Evolutionary conservation across 2,329 filamentous ascomycete species (phyloP), one percentile per base, ranked within the genome.

Genomic region (Escovopsis weberi): DNA sequence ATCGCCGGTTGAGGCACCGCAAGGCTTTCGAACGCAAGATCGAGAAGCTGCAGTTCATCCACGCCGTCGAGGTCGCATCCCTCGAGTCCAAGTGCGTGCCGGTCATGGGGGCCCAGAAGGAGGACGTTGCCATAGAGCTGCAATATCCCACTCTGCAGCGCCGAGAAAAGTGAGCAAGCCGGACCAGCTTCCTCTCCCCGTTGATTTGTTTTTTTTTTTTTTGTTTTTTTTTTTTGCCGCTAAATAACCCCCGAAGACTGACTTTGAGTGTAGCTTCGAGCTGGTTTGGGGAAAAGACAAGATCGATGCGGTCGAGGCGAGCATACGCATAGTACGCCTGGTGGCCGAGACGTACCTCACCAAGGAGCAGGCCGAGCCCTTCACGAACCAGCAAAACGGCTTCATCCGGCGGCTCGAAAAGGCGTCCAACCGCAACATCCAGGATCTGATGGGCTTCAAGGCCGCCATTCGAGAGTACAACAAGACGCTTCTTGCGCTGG

Each of bases 61-160:
- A 81, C 50, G 75, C 75, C 4, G 69, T 68, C 4, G 66, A 77
- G 49, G 66, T 80, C 19, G 70, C 70, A 33, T 73, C 66, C 37
- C 58, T 70, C 19, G 61, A 65, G 42, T 62, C 67, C 6, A 70
- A 68, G 36, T 75, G 70, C 45, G 66, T 69, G 26, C 67, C 68
- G 1, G 66, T 69, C 11, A 63, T 73, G 45, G 66, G 66, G 34
- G 64, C 68, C 3, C 61, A 63, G 39, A 32, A 67, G 39, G 66
- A 76, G 45, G 70, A 76, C 45, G 68, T 78, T 6, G 65, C 61
- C 10, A 74, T 93, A 45, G 68, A 80, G 55, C 65, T 96, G 51
- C 84, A 91, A 59, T 96, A 96, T 60, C 89, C 91, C 9, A 88
- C 85, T 59, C 67, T 71, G 47, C 74, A 77, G 43, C 70, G 71